phyloP scores from a whole-genome alignment of 495 filamentous ascomycete genomes.

The Cercophora scortea region DNA sequence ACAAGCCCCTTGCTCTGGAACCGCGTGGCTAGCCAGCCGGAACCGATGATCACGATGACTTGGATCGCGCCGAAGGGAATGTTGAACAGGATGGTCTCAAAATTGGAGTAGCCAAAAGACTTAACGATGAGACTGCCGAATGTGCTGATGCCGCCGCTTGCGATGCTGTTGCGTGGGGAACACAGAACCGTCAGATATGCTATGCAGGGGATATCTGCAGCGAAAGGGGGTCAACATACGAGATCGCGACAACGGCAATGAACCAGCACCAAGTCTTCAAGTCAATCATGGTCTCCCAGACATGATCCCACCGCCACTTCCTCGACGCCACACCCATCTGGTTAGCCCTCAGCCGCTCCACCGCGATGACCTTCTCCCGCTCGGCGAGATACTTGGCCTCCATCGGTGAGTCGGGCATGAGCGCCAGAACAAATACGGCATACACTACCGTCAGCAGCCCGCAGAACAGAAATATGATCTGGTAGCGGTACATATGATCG shows the following conservation, averaged over 20 bases:
- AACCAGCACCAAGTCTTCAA: slow-evolving; percentile 65
- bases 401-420: slow-evolving; percentile 55
- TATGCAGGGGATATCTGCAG: not conserved
- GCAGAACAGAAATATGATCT: slow-evolving; percentile 54
- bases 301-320: slow-evolving; percentile 39
- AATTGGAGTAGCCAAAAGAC: slow-evolving; percentile 51
- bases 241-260: slow-evolving; percentile 43
- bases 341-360: slow-evolving; percentile 44
- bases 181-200: not conserved
- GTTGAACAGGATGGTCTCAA: slow-evolving; percentile 57
- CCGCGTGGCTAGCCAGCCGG: slow-evolving; percentile 37
- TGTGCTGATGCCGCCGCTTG: slow-evolving; percentile 49
- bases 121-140: slow-evolving; percentile 59
- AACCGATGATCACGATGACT: slow-evolving; percentile 33
- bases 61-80: slow-evolving; percentile 54
- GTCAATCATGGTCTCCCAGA: slow-evolving; percentile 53
- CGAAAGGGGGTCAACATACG: slow-evolving; percentile 14
- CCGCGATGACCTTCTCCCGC: slow-evolving; percentile 52
- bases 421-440: slow-evolving; percentile 24
- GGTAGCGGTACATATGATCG: slow-evolving; percentile 45
- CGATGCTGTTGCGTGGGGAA: slow-evolving; percentile 8
- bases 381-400: slow-evolving; percentile 50
- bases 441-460: slow-evolving; percentile 37
- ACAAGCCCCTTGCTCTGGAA: slow-evolving; percentile 50
- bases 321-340: slow-evolving; percentile 39